Conservation (phyloP, 345 rosid species). For the Boechera stricta region DNA sequence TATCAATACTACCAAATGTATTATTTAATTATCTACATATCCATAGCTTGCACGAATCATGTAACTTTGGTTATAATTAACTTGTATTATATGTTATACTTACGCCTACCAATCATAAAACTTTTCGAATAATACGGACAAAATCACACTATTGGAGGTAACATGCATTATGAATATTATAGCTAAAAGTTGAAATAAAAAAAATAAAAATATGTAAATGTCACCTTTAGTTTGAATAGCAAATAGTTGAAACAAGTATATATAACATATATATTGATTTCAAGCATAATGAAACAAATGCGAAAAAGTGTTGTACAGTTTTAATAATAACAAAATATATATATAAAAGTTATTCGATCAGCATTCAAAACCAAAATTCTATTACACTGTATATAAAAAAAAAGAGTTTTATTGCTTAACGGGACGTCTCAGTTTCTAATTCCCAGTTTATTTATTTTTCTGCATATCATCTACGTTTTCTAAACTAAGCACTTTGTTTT, state of each 20-base stretch:
- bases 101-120: slow-evolving; percentile 18
- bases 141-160: slow-evolving; percentile 31
- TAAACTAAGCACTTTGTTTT: neutral
- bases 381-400: no score
- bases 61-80: slow-evolving; percentile 14
- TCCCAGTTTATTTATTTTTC: neutral
- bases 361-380: no score
- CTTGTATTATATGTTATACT: neutral
- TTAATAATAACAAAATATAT: no score
- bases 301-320: no score
- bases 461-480: neutral
- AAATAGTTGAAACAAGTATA: neutral
- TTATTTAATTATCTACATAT: neutral
- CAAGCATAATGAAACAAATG: no score
- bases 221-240: neutral
- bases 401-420: slow-evolving; percentile 24
- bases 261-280: neutral
- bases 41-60: slow-evolving; percentile 22
- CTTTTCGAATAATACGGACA: slow-evolving; percentile 16
- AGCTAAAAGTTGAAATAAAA: neutral
- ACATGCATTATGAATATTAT: slow-evolving; percentile 34
- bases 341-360: no score
- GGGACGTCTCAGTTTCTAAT: slow-evolving; percentile 8
- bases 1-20: neutral
- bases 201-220: neutral